A percentile compares a stretch with the other conserved stretches of the same genome.
These are phyloP conservation scores for Neonectria magnoliae DNA, from an alignment of 2,329 filamentous ascomycete genomes.

Conservation along the genomic window DNA sequence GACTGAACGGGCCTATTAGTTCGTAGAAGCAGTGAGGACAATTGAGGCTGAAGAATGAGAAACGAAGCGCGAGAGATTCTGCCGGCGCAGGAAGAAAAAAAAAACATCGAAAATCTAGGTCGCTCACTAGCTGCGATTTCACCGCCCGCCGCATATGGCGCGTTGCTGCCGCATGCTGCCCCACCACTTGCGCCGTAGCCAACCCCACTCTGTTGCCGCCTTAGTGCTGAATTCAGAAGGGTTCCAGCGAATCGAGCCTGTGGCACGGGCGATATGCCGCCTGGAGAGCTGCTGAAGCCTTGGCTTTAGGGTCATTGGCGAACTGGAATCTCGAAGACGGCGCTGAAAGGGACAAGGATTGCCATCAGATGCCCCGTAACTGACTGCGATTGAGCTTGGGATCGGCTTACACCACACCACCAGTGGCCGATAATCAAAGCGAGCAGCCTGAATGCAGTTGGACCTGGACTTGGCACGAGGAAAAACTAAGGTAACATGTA, in stretches of 20 bases:
- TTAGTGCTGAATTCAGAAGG: conserved; percentile 10
- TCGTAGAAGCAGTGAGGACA: conserved; percentile 8
- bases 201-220: conserved; percentile 15
- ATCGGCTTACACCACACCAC: not conserved
- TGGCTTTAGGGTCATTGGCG: not conserved
- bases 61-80: conserved; percentile 39
- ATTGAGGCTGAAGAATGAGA: conserved; percentile 24
- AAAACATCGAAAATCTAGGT: conserved; percentile 34
- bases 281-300: conserved; percentile 1
- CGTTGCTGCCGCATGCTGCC: conserved; percentile 17
- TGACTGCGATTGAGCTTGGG: not conserved
- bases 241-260: not conserved
- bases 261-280: not conserved
- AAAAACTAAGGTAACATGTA: not conserved
- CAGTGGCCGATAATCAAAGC: not conserved
- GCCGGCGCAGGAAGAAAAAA: conserved; percentile 41
- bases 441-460: not conserved
- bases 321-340: not conserved
- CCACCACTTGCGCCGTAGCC: conserved; percentile 11
- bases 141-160: conserved; percentile 42
- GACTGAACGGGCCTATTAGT: not conserved
- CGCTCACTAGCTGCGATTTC: conserved; percentile 42
- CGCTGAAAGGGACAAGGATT: not conserved
- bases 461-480: not conserved
- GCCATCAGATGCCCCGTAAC: not conserved